Conservation (phyloP, 768 basidiomycete species). For the Pulveroboletus sp. region DNA sequence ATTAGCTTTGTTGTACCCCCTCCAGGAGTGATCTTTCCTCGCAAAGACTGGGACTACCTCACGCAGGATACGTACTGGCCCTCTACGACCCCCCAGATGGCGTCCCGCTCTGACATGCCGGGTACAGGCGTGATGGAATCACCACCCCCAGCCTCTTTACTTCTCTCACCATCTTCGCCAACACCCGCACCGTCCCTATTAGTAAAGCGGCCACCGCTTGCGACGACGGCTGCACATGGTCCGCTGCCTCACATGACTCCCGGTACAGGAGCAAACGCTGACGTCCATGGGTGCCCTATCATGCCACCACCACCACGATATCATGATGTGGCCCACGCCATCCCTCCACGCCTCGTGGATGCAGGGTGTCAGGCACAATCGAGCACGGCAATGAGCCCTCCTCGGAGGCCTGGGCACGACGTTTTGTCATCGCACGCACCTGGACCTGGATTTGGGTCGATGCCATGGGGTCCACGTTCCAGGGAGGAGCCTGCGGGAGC, state of each 20-base stretch:
- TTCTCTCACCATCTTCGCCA: constrained; percentile 15
- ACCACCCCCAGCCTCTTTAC: constrained; percentile 7
- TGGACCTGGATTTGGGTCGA: neutral
- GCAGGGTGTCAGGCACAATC: constrained; percentile 23
- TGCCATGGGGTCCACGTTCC: constrained; percentile 6
- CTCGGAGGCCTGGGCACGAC: constrained; percentile 19
- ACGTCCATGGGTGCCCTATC: constrained; percentile 7
- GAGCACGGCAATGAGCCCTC: constrained; percentile 5
- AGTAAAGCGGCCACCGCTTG: constrained; percentile 15
- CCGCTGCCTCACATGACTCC: neutral
- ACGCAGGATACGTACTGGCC: constrained; percentile 16
- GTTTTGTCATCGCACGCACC: neutral
- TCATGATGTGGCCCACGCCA: constrained; percentile 10
- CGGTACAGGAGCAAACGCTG: constrained; percentile 6
- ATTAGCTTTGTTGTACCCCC: constrained; percentile 19
- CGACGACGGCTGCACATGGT: constrained; percentile 6
- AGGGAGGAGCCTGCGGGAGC: constrained; percentile 10
- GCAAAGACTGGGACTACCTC: constrained; percentile 13
- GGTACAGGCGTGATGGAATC: constrained; percentile 1
- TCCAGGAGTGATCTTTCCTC: constrained; percentile 24
- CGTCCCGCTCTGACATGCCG: constrained; percentile 4
- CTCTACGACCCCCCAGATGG: neutral
- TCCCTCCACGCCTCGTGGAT: constrained; percentile 21
- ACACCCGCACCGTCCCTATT: constrained; percentile 6
- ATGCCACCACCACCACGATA: constrained; percentile 16